Evolutionary conservation across 345 rosid genomes (phyloP).

Genomic region (Populus deltoides): DNA sequence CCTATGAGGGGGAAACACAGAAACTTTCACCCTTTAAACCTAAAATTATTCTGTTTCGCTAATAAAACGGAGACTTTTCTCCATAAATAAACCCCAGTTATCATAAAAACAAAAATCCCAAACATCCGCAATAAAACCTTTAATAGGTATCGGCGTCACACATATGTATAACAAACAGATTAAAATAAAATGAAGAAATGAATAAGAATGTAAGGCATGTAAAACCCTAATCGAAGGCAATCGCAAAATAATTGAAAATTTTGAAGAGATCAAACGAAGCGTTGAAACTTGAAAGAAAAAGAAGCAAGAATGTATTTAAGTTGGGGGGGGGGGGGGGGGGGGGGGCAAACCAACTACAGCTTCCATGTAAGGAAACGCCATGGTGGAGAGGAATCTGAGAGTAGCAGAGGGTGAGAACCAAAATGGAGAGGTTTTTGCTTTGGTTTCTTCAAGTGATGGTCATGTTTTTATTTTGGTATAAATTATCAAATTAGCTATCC

Average conservation of each 20-base stretch:
- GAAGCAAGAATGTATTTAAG: neutral
- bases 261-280: neutral
- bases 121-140: neutral
- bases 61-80: neutral
- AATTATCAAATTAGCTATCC: neutral
- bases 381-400: conserved; percentile 24
- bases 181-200: neutral
- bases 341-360: conserved; percentile 66
- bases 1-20: neutral
- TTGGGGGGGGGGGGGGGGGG: neutral
- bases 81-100: neutral
- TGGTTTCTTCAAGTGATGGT: neutral
- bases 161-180: neutral
- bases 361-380: conserved; percentile 93
- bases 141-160: neutral
- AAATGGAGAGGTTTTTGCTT: neutral
- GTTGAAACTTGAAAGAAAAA: no score
- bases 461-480: neutral
- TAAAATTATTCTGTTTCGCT: neutral
- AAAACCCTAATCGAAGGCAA: neutral
- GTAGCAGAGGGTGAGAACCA: neutral
- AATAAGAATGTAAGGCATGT: neutral
- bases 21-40: neutral
- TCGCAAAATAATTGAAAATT: neutral
- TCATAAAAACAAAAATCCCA: neutral